Conservation (phyloP, 2,329 filamentous ascomycete species). For the Colletotrichum camelliae region DNA sequence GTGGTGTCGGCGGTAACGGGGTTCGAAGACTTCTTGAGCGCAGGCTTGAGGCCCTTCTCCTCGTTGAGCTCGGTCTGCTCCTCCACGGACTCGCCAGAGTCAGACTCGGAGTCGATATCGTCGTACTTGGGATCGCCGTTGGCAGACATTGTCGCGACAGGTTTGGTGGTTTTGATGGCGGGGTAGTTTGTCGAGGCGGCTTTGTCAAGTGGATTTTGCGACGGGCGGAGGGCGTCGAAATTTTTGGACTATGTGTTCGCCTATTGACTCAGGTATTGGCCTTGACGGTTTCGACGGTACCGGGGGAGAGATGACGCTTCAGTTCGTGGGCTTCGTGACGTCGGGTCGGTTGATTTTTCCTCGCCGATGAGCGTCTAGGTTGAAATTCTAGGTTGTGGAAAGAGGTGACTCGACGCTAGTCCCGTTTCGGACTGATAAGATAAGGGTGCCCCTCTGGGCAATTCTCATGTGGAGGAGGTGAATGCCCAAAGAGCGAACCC, state of each 20-base stretch:
- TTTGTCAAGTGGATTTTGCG: conserved; percentile 15
- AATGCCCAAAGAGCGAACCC: background rate
- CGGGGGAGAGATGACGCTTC: conserved; percentile 8
- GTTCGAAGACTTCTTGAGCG: conserved; percentile 74
- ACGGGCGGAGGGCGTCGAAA: conserved; percentile 9
- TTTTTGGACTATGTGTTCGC: background rate
- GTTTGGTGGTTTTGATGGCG: conserved; percentile 26
- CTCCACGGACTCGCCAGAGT: conserved; percentile 69
- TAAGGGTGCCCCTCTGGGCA: conserved; percentile 18
- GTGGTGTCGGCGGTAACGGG: conserved; percentile 57
- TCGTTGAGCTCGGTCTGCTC: conserved; percentile 54
- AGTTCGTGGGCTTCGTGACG: conserved; percentile 21
- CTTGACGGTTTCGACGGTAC: background rate
- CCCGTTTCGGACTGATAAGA: conserved; percentile 38
- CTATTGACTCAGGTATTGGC: background rate
- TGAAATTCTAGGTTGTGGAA: conserved; percentile 41
- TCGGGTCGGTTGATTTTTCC: conserved; percentile 35
- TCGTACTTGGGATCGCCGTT: conserved; percentile 69
- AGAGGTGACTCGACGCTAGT: conserved; percentile 45
- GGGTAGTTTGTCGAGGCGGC: conserved; percentile 31
- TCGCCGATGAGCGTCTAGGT: conserved; percentile 38
- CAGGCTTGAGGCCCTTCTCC: conserved; percentile 78
- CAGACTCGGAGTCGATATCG: conserved; percentile 76
- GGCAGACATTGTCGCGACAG: conserved; percentile 51
- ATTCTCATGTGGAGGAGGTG: conserved; percentile 15